Evolutionary conservation across 2,329 filamentous ascomycete genomes (phyloP).

Genomic region (Chalaropsis ovoidea): DNA sequence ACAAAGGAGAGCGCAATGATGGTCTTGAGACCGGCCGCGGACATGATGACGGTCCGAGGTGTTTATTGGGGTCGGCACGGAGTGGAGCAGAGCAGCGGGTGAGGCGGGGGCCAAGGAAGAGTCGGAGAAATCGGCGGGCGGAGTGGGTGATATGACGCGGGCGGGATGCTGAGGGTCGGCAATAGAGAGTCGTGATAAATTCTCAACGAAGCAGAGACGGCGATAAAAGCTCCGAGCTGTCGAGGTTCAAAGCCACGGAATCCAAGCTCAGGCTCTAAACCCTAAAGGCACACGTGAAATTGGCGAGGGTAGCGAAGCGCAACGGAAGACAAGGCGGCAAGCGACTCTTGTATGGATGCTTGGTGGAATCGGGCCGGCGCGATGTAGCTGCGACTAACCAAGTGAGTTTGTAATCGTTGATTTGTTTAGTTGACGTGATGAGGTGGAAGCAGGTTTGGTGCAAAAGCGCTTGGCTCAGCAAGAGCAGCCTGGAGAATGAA

Average conservation of each 20-base stretch:
- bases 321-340: not conserved
- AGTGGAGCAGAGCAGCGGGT: not conserved
- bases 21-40: constrained; percentile 88
- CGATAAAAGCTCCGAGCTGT: not conserved
- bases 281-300: not conserved
- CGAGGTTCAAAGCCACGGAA: not conserved
- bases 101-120: not conserved
- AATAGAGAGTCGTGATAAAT: not conserved
- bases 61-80: not conserved
- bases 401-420: not conserved
- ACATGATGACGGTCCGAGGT: constrained; percentile 32
- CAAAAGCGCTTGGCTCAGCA: not conserved
- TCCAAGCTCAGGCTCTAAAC: not conserved
- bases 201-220: not conserved
- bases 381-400: not conserved
- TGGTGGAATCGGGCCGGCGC: not conserved
- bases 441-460: not conserved
- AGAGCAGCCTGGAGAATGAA: not conserved
- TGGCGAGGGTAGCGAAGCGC: not conserved
- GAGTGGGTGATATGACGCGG: not conserved
- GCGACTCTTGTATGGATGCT: too few relatives aligned
- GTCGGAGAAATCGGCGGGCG: not conserved
- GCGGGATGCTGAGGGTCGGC: not conserved
- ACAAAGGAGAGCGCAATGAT: constrained; percentile 99
- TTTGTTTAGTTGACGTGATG: not conserved